Base-by-base conservation (phyloP, 75 land plant genomes). In the Selaginella tamariscina region DNA sequence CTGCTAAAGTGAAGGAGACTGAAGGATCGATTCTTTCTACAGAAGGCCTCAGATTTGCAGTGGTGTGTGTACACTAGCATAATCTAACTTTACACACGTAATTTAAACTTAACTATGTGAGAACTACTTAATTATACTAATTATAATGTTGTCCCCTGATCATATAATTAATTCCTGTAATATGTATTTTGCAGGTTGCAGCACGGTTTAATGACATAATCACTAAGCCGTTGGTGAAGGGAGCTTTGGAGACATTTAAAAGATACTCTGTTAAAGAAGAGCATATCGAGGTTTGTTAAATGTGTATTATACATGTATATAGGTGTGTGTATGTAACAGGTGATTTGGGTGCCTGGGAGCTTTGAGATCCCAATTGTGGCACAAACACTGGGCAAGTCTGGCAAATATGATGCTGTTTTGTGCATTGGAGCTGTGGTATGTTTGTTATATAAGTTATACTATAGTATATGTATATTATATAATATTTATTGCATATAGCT, bases 361-460 rank as follows among this genome's bases (percentile, higher is more conserved):
- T 93, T 93, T 81, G 98, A 93, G 74, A 86, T 93, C 56, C 89
- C 89, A 32, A 68, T 93, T 15, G 82, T 80, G 65, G 95, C 98
- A 2, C 82, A 82, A 70, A 71, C 70, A 27, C 81, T 88, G 23
- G 98, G 81, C 27, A 82, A 79, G 65, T 80, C 88, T 5, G 73
- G 77, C 31, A 80, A 80, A 31, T 93, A 82, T 59, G 55, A 86
- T 75, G 89, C 98, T 27, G 70, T 93, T 9, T 26, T 93, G 62
- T 93, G 98, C 66, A 88, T 93, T 78, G 98, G 98, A 55, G 94
- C 98, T 67, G 90, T 93, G 87, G 97, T 92, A 78, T 32, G 74
- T 57, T 31, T 20, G 22, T 2, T 59, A n/a, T n/a, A n/a, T n/a
- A n/a, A n/a, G n/a, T n/a, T n/a, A n/a, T n/a, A n/a, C n/a, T n/a